These are phyloP conservation scores for Umbelopsis ramanniana DNA, from an alignment of 192 early-diverging fungal species.

Conservation along the genomic window DNA sequence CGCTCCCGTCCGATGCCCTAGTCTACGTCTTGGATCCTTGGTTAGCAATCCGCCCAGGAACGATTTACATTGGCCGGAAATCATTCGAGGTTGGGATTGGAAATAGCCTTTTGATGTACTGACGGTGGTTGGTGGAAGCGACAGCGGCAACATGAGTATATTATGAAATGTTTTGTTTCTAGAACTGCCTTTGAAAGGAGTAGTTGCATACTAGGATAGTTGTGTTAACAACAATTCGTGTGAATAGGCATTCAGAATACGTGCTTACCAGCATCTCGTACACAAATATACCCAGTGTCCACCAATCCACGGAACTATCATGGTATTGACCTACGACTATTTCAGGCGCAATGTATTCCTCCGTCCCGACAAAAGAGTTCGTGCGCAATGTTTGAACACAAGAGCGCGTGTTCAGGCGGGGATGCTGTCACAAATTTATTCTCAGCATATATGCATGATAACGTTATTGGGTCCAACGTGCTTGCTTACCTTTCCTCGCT, in stretches of 20 bases:
- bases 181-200: background rate
- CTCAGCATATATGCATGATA: background rate
- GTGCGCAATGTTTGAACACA: constrained; percentile 21
- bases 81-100: constrained; percentile 67
- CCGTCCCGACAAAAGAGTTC: constrained; percentile 60
- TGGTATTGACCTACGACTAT: constrained; percentile 88
- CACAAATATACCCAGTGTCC: constrained; percentile 87
- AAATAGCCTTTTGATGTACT: constrained; percentile 65
- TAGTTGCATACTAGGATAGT: constrained; percentile 2
- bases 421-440: background rate
- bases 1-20: constrained; percentile 79
- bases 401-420: constrained; percentile 21
- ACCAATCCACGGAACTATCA: constrained; percentile 90
- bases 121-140: constrained; percentile 83
- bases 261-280: constrained; percentile 89
- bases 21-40: constrained; percentile 75
- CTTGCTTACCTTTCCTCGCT: constrained; percentile 35
- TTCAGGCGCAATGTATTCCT: constrained; percentile 87
- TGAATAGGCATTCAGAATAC: constrained; percentile 78
- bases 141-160: constrained; percentile 43
- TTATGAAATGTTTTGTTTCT: constrained; percentile 13
- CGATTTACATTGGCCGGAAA: constrained; percentile 62
- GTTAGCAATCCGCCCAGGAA: constrained; percentile 70
- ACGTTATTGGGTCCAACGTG: background rate
- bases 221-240: background rate